These are phyloP conservation scores for Saccharomyces kudriavzevii DNA, from an alignment of 805 yeast species.

Conservation along the genomic window DNA sequence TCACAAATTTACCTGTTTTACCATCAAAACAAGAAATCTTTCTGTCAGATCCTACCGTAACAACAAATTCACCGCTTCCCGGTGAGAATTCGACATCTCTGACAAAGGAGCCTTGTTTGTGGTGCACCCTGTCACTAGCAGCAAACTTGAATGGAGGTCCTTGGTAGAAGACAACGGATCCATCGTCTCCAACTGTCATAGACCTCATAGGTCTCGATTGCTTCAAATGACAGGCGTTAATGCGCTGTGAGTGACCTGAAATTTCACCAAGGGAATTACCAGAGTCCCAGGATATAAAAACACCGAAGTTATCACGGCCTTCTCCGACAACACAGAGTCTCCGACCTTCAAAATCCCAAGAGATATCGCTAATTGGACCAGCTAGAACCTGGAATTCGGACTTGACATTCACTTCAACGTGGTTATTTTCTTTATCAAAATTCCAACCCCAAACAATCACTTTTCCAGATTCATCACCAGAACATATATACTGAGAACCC, in stretches of 20 bases:
- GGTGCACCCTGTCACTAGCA: slow-evolving; percentile 62
- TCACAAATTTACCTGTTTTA: slow-evolving; percentile 65
- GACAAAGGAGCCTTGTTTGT: slow-evolving; percentile 56
- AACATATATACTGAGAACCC: slow-evolving; percentile 80
- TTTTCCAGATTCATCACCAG: slow-evolving; percentile 86
- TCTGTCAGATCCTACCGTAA: slow-evolving; percentile 82
- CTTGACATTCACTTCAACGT: slow-evolving; percentile 45
- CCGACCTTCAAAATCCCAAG: slow-evolving; percentile 86
- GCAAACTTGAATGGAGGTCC: slow-evolving; percentile 94
- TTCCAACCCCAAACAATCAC: slow-evolving; percentile 78
- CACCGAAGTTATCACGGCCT: slow-evolving; percentile 88
- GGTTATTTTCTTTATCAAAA: slow-evolving; percentile 42
- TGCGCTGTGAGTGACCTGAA: slow-evolving; percentile 78
- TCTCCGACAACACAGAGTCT: slow-evolving; percentile 91
- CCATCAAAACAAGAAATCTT: slow-evolving; percentile 76
- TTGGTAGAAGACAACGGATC: slow-evolving; percentile 69
- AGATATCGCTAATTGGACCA: slow-evolving; percentile 73
- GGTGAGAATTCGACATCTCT: slow-evolving; percentile 78
- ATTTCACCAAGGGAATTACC: slow-evolving; percentile 97
- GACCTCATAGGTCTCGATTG: slow-evolving; percentile 88
- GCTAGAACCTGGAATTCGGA: slow-evolving; percentile 73
- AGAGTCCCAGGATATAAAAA: slow-evolving; percentile 85
- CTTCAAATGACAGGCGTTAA: slow-evolving; percentile 78
- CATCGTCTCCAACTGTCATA: slow-evolving; percentile 87
- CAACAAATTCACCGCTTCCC: slow-evolving; percentile 54